Base-by-base conservation (phyloP, 768 basidiomycete species). In the Daedaleopsis sinensis region DNA sequence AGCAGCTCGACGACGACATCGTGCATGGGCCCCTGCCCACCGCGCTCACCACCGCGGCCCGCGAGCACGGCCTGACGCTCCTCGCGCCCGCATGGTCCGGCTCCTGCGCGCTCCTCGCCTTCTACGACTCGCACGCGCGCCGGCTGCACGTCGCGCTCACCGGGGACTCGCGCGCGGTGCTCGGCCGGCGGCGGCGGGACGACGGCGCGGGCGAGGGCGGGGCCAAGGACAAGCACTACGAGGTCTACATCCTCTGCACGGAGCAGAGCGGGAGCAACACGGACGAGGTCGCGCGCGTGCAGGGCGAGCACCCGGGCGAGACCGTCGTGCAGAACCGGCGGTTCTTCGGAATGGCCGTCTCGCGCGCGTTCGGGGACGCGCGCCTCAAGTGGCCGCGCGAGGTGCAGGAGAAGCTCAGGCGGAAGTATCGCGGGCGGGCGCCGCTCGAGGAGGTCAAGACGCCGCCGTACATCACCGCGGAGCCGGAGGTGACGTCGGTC, bases 401-500 rank as follows among this genome's bases (percentile, higher is more conserved):
- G 6, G 64, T 76, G 2, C 81, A 82, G 58, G 58, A 72, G 36
- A 70, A 72, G 19, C 66, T 82, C 27, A 67, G 73, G 52, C 57
- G 65, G 24, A 72, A 75, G 35, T 77, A 74, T 59, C 68, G 81
- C 10, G 76, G 76, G 15, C 73, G 77, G 42, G 48, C 65, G 0
- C 69, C 70, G 8, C 71, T 61, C 12, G 58, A 70, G 9, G 63
- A 71, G 27, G 71, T 78, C 58, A 73, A 72, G 61, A 84, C 79
- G 1, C 84, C 85, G 3, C 80, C 82, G 0, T 82, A 82, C 66
- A 72, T 85, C 19, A 82, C 79, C 9, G 83, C 84, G 1, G 78
- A 79, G 61, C 85, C 84, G 2, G 81, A 79, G 51, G 76, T 85
- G 37, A 80, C 76, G n/a, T 74, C 76, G 1, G 73, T 76, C 27